These are phyloP conservation scores for Vitis riparia DNA, from an alignment of 164 flowering plant species.

Conservation along the genomic window DNA sequence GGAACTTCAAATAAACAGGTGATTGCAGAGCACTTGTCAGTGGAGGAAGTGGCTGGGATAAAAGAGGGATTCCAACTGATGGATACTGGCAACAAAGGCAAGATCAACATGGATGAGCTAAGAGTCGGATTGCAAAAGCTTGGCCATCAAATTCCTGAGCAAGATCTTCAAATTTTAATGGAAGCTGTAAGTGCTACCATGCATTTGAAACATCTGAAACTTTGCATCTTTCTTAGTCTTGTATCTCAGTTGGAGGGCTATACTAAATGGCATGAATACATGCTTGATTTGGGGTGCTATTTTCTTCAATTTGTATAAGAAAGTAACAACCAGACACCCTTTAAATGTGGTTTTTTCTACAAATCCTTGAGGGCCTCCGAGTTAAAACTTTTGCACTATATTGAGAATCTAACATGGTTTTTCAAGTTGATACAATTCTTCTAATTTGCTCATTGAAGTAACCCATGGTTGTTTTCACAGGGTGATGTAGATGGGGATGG, in stretches of 20 bases:
- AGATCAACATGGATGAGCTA: conserved; percentile 55
- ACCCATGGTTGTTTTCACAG: conserved; percentile 37
- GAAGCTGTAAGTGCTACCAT: conserved; percentile 54
- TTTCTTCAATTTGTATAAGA: too few relatives aligned
- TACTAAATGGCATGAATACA: too few relatives aligned
- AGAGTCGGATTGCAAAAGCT: conserved; percentile 53
- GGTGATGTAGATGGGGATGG: conserved; percentile 89
- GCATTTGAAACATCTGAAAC: background rate
- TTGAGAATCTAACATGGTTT: background rate
- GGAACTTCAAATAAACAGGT: conserved; percentile 35
- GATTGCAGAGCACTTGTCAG: conserved; percentile 64
- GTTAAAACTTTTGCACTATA: too few relatives aligned
- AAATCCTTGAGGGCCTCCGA: background rate
- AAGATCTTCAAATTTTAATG: conserved; percentile 59
- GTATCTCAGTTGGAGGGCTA: background rate
- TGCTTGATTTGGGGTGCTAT: too few relatives aligned
- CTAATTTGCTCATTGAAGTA: background rate
- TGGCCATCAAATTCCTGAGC: conserved; percentile 58
- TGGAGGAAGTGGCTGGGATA: conserved; percentile 62
- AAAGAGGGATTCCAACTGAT: conserved; percentile 56
- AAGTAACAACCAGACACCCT: background rate
- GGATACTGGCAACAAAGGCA: conserved; percentile 54
- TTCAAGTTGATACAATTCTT: too few relatives aligned
- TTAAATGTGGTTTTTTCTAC: background rate
- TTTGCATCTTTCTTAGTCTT: background rate